phyloP scores from a whole-genome alignment of 129 eudicot genomes.

The Arctium lappa region DNA sequence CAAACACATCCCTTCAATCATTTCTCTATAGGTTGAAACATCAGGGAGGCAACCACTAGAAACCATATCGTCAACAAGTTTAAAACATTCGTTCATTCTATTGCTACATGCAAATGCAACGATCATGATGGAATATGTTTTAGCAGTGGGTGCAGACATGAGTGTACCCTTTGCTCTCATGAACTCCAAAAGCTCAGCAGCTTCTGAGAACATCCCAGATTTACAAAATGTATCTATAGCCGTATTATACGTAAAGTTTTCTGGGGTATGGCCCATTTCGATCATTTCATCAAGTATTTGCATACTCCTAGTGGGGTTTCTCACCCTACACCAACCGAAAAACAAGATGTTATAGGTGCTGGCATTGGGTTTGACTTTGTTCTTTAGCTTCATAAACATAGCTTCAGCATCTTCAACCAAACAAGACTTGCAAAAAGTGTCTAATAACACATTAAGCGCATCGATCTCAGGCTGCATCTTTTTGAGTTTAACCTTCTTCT shows the following conservation, averaged over 20 bases:
- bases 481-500: conserved; percentile 74
- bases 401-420: conserved; percentile 77
- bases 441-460: conserved; percentile 73
- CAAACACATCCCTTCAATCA: conserved; percentile 80
- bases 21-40: conserved; percentile 80
- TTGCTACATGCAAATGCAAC: conserved; percentile 59
- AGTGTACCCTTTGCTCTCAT: conserved; percentile 68
- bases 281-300: conserved; percentile 74
- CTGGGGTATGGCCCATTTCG: conserved; percentile 61
- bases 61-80: conserved; percentile 66
- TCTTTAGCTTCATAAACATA: conserved; percentile 56
- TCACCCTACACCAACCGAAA: conserved; percentile 90
- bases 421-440: conserved; percentile 79
- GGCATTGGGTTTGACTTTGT: conserved; percentile 63
- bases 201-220: conserved; percentile 76
- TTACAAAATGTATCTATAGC: conserved; percentile 88
- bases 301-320: conserved; percentile 68
- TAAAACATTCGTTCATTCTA: conserved; percentile 59
- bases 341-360: conserved; percentile 72
- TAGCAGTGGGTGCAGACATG: conserved; percentile 83
- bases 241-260: conserved; percentile 70
- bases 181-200: conserved; percentile 55
- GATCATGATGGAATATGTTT: conserved; percentile 75
- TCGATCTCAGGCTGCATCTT: conserved; percentile 70
- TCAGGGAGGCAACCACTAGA: conserved; percentile 82